Conservation (phyloP, 768 basidiomycete genomes). For the Tremella yokohamensis region DNA sequence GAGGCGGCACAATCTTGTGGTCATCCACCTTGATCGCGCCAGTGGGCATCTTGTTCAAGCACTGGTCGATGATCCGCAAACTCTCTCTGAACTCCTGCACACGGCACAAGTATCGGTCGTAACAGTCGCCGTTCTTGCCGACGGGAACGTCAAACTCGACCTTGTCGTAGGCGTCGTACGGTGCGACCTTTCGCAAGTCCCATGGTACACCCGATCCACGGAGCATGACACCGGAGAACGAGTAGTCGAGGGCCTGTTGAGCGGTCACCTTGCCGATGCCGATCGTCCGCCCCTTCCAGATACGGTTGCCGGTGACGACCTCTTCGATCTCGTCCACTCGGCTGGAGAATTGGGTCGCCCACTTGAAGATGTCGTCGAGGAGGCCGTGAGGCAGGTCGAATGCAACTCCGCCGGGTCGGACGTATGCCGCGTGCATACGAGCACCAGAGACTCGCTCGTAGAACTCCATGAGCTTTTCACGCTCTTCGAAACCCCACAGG, state of each 20-base stretch:
- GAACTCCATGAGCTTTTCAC: slow-evolving; percentile 99
- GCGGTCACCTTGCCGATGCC: slow-evolving; percentile 87
- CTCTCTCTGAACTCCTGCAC: slow-evolving; percentile 98
- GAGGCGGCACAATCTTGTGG: slow-evolving; percentile 93
- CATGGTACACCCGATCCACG: slow-evolving; percentile 88
- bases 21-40: slow-evolving; percentile 94
- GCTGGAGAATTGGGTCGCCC: slow-evolving; percentile 88
- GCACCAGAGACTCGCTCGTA: slow-evolving; percentile 99
- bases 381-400: slow-evolving; percentile 97
- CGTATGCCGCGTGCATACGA: slow-evolving; percentile 94
- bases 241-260: slow-evolving; percentile 83
- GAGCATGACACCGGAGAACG: slow-evolving; percentile 95
- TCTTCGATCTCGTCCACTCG: slow-evolving; percentile 97
- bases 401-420: slow-evolving; percentile 94
- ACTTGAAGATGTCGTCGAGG: slow-evolving; percentile 96
- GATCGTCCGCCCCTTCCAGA: slow-evolving; percentile 94
- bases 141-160: slow-evolving; percentile 98
- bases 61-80: slow-evolving; percentile 82
- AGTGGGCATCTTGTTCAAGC: slow-evolving; percentile 92
- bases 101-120: slow-evolving; percentile 94
- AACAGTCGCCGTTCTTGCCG: slow-evolving; percentile 94
- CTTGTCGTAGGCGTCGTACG: slow-evolving; percentile 96
- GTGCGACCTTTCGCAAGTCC: slow-evolving; percentile 82
- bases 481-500: slow-evolving; percentile 99
- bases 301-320: slow-evolving; percentile 93